Evolutionary conservation across 768 basidiomycete species (phyloP), one percentile per base, ranked within the genome.

Genomic region (Hericium erinaceus): DNA sequence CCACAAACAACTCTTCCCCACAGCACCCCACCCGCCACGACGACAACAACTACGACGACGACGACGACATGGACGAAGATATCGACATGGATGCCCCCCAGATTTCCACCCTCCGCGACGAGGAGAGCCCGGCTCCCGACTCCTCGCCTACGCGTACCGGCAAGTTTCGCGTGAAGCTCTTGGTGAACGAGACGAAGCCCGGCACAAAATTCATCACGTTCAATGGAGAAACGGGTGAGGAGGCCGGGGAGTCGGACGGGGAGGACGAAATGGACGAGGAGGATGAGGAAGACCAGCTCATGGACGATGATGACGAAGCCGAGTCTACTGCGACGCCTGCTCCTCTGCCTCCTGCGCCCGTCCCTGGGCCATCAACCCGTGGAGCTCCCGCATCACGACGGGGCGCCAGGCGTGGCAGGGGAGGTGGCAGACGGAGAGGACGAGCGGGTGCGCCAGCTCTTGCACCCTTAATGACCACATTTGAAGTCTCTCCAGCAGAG

Each of bases 21-120:
- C 28, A 55, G 57, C 16, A 54, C 55, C n/a, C 51, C 52, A 6
- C 44, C 20, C 44, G 44, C n/a, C 44, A 46, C 44, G 44, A 20
- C 2, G n/a, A n/a, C n/a, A 11, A 51, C 15, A 57, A 46, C 28
- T 69, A 74, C 58, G 72, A 75, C 33, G 44, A 20, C 33, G 44
- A 20, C 15, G n/a, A n/a, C n/a, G 24, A 51, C 15, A 57, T 52
- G 39, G 70, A 74, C 58, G 72, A 75, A 51, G 75, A 78, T 56
- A 64, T 75, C n/a, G 75, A 77, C 46, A 89, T 90, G 86, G 89
- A 90, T 40, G 86, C 89, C 38, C 89, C 89, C 39, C 83, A 83
- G 63, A 91, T 92, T 56, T 91, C 89, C 24, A 91, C 84, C 28
- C 79, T 91, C 38, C 77, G 75, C 38, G 86, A 89, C 51, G 88